phyloP scores from a whole-genome alignment of 2,329 filamentous ascomycete species.

The Xylariales sp. region DNA sequence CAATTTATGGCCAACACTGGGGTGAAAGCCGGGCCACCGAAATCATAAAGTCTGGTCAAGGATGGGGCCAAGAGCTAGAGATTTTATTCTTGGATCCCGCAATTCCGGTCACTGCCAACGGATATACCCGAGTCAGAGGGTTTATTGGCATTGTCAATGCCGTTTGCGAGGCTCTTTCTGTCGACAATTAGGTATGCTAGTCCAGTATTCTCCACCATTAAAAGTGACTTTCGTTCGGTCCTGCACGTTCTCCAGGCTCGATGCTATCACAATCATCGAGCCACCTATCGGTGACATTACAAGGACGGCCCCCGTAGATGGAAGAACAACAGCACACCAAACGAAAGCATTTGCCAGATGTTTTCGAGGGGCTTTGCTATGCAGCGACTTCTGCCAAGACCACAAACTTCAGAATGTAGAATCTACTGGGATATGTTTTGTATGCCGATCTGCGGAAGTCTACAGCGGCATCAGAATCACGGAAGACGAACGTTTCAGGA shows the following conservation, averaged over 20 bases:
- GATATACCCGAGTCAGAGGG: slow-evolving; percentile 1
- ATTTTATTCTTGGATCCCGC: slow-evolving; percentile 12
- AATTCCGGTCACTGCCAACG: not conserved
- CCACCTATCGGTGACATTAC: not conserved
- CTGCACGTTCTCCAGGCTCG: too few relatives aligned
- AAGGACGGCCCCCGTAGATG: too few relatives aligned
- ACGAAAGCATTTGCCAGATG: too few relatives aligned
- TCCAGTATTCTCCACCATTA: not conserved
- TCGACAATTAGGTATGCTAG: not conserved
- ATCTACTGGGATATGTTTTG: too few relatives aligned
- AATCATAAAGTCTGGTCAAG: slow-evolving; percentile 3
- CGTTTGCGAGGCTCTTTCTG: slow-evolving; percentile 7
- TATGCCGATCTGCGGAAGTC: too few relatives aligned
- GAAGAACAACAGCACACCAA: too few relatives aligned
- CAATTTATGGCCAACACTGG: slow-evolving; percentile 26
- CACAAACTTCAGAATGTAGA: too few relatives aligned
- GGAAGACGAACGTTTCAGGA: too few relatives aligned
- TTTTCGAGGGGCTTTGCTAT: too few relatives aligned
- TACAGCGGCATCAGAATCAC: too few relatives aligned
- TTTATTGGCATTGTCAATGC: slow-evolving; percentile 8
- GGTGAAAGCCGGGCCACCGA: slow-evolving; percentile 14
- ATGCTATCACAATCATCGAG: not conserved
- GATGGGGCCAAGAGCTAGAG: slow-evolving; percentile 21
- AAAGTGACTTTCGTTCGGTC: too few relatives aligned
- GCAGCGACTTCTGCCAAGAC: too few relatives aligned